These are phyloP conservation scores for Mycena leptocephala DNA, from an alignment of 768 basidiomycete species.

Conservation along the genomic window DNA sequence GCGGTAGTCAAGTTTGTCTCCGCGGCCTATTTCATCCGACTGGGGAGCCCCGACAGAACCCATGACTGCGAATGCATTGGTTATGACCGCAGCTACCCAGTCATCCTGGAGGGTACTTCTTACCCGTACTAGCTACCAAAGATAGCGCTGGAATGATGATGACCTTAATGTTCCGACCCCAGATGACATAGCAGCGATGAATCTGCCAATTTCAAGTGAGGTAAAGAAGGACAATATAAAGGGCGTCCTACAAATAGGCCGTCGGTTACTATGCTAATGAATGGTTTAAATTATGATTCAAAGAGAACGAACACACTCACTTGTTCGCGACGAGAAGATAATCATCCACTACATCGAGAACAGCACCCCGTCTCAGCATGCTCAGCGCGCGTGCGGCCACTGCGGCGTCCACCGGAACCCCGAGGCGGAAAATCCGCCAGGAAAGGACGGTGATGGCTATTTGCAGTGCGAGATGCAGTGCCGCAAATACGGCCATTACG, in stretches of 20 bases:
- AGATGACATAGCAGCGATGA: neutral
- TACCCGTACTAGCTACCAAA: neutral
- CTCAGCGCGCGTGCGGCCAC: neutral
- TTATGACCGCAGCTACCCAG: neutral
- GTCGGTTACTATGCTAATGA: neutral
- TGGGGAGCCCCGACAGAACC: neutral
- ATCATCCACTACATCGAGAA: neutral
- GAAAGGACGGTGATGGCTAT: too few species aligned
- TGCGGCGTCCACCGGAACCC: neutral
- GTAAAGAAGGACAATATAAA: neutral
- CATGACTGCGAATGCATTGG: neutral
- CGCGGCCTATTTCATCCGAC: neutral
- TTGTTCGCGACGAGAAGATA: neutral
- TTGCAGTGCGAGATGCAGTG: too few species aligned
- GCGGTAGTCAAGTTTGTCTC: neutral
- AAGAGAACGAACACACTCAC: neutral
- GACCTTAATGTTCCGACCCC: neutral
- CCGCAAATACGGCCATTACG: too few species aligned
- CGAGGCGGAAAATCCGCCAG: too few species aligned
- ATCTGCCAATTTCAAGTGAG: neutral
- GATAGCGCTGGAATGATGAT: neutral
- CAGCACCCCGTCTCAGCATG: neutral
- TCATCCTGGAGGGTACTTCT: neutral
- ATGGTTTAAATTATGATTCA: neutral
- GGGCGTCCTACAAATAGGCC: neutral